Base-by-base conservation (phyloP, 306 rosid genomes). In the Lablab purpureus region DNA sequence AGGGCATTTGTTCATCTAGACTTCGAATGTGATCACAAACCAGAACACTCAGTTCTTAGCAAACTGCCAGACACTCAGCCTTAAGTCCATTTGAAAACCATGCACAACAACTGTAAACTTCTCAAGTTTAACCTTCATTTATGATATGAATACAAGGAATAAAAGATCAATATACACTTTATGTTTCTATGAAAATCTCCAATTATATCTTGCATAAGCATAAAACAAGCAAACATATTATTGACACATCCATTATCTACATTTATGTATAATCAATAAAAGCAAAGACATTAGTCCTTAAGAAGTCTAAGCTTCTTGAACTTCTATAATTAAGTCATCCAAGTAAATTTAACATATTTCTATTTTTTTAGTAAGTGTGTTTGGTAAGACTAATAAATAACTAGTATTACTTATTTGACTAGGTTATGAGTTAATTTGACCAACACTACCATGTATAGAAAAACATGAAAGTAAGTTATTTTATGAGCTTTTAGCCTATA, bases 11-110 rank as follows among this genome's bases (percentile, higher is more conserved):
- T 93, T 83, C 97, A 93, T 82, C 87, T 93, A 5, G 97, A 93
- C 87, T 93, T 86, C 10, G 97, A 93, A 83, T 93, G 97, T 40
- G 96, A 90, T 4, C 97, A 93, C 84, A 93, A 93, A 65, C 97
- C 97, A 21, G 97, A 93, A 76, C 97, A 93, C 81, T 82, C 84
- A 12, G 88, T 93, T 51, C 96, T 86, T 51, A 11, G 19, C 82
- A 85, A 81, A 77, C 80, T 93, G 71, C 97, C 97, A 4, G 86
- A 74, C 77, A 84, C 19, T 65, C 69, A 81, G 56, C 81, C 92
- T 54, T 60, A 13, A 51, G 13, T 58, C 4, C 36, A 25, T 58
- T 32, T 63, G 23, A 63, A 63, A 7, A 9, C 2, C n/a, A 65
- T 65, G n/a, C 4, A 63, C 10, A 34, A 17, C 7, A 18, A 36